phyloP scores from a whole-genome alignment of 2,329 filamentous ascomycete species.

The Neodidymelliopsis sp. region DNA sequence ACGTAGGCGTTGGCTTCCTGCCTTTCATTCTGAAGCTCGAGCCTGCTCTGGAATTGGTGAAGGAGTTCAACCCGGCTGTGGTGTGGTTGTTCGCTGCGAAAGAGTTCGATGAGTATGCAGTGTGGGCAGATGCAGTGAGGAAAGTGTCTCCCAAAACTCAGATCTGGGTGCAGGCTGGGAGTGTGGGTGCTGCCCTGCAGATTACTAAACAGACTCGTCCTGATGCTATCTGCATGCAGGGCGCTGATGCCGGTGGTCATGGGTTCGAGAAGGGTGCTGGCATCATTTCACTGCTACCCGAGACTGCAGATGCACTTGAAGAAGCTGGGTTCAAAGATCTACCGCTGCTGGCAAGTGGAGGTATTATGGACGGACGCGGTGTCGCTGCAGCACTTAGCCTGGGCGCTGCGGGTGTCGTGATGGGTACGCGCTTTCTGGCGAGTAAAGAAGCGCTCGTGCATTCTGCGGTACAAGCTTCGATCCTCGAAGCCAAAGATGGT shows the following conservation, averaged over 20 bases:
- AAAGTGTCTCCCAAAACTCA: constrained; percentile 47
- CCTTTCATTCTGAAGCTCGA: constrained; percentile 57
- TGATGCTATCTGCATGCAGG: constrained; percentile 70
- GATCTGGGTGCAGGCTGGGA: constrained; percentile 69
- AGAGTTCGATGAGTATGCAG: constrained; percentile 48
- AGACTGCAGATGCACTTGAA: constrained; percentile 60
- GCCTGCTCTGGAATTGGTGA: constrained; percentile 60
- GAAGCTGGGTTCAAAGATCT: constrained; percentile 34
- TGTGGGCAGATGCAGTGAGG: constrained; percentile 46
- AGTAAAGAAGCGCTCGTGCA: constrained; percentile 56
- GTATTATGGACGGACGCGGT: constrained; percentile 66
- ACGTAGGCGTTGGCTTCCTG: constrained; percentile 69
- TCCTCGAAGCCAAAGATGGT: constrained; percentile 58
- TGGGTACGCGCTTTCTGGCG: constrained; percentile 72
- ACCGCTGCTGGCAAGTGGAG: constrained; percentile 64
- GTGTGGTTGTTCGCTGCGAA: constrained; percentile 73
- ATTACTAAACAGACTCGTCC: constrained; percentile 58
- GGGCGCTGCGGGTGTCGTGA: constrained; percentile 61
- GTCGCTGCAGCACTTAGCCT: constrained; percentile 65
- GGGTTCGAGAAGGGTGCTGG: constrained; percentile 64
- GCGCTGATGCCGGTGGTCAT: constrained; percentile 70
- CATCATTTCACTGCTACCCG: constrained; percentile 65
- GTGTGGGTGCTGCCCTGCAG: constrained; percentile 62
- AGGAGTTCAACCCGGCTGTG: constrained; percentile 63
- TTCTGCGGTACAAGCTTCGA: constrained; percentile 54